Conservation (phyloP, 441 rosid species). For the Adansonia grandidieri region DNA sequence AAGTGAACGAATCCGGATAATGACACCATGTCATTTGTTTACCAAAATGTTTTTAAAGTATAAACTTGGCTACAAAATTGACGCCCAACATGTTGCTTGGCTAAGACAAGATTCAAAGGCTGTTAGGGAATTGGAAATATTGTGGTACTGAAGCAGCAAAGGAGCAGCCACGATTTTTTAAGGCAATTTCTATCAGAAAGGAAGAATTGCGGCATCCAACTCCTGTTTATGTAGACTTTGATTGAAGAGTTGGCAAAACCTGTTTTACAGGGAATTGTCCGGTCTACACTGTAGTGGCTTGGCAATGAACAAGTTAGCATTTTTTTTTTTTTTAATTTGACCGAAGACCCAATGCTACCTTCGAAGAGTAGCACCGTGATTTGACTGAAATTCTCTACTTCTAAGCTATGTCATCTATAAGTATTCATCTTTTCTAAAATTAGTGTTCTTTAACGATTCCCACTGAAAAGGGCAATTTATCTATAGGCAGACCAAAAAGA, state of each 20-base stretch:
- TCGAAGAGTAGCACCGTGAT: not conserved
- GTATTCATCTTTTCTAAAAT: too few relatives aligned
- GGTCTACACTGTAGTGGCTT: conserved; percentile 40
- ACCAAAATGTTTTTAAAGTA: conserved; percentile 9
- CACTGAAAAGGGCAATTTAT: not conserved
- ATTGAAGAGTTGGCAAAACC: conserved; percentile 38
- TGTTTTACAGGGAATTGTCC: conserved; percentile 9
- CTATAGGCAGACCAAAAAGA: not conserved
- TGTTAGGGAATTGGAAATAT: not conserved
- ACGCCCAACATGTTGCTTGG: not conserved
- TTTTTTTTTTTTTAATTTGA: not conserved
- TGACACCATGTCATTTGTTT: too few relatives aligned
- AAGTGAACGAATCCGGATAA: not conserved
- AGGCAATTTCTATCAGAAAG: not conserved
- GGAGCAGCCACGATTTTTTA: not conserved
- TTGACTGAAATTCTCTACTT: not conserved
- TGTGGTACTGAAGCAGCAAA: not conserved
- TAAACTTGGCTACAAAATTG: not conserved
- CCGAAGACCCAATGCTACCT: not conserved
- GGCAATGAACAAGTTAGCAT: conserved; percentile 9
- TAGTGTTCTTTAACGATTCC: not conserved
- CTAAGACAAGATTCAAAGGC: not conserved
- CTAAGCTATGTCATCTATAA: not conserved
- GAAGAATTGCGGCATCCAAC: conserved; percentile 14
- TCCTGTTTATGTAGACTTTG: conserved; percentile 10